Conservation (phyloP, 2,329 filamentous ascomycete genomes). For the Elsinoe perseae region DNA sequence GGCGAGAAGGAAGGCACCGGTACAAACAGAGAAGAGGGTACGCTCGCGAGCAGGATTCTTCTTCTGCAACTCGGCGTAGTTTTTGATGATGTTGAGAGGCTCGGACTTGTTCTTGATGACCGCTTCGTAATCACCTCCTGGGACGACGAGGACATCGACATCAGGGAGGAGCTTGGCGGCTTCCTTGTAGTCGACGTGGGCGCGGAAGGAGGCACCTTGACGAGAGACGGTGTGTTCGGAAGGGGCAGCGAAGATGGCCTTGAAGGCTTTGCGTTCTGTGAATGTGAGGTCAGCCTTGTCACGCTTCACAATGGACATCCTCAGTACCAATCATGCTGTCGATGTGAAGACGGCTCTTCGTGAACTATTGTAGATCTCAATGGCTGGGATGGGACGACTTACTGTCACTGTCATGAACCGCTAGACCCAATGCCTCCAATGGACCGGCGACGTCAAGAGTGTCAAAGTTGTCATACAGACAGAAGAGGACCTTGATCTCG, state of each 20-base stretch:
- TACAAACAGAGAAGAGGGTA: conserved; percentile 72
- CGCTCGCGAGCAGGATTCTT: conserved; percentile 71
- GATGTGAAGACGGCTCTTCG: neutral
- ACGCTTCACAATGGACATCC: neutral
- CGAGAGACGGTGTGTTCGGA: conserved; percentile 42
- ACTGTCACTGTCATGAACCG: conserved; percentile 51
- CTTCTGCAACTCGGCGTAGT: conserved; percentile 72
- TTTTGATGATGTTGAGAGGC: conserved; percentile 63
- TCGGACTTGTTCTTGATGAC: conserved; percentile 60
- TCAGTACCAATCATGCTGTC: neutral
- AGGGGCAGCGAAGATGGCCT: conserved; percentile 44
- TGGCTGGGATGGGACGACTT: conserved; percentile 24
- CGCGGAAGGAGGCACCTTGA: conserved; percentile 62
- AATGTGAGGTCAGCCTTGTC: conserved; percentile 4
- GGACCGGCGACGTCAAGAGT: conserved; percentile 51
- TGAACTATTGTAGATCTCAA: neutral
- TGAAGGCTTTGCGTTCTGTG: conserved; percentile 46
- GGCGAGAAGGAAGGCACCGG: conserved; percentile 69
- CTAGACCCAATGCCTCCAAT: conserved; percentile 49
- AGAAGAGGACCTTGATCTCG: conserved; percentile 53
- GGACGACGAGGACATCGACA: conserved; percentile 71
- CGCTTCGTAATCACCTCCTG: conserved; percentile 60
- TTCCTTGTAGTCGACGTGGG: conserved; percentile 71
- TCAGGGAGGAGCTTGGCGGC: conserved; percentile 64
- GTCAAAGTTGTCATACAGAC: conserved; percentile 50